Base-by-base conservation (phyloP, 805 yeast genomes). In the Nakazawaea peltata region DNA sequence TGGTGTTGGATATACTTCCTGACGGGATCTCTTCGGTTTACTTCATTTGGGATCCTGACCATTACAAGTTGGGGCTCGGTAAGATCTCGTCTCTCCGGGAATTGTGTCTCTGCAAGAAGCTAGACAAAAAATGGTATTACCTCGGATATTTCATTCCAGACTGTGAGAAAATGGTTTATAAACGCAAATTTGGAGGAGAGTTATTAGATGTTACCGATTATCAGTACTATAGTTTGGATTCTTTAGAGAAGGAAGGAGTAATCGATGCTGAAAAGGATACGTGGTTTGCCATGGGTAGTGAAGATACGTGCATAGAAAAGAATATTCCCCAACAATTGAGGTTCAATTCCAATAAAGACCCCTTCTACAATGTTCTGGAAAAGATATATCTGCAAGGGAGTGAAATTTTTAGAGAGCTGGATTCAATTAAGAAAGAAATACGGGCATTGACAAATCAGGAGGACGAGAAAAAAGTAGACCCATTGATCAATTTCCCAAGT, bases 1-100 rank as follows among this genome's bases (percentile, higher is more conserved):
- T 83, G 0, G 84, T 87, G 1, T 49, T 81, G 21, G 97, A 87
- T 54, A 59, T 87, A 15, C 54, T 88, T 23, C 94, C 95, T 0
- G 54, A 72, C 18, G 81, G 84, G 0, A 53, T 88, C 0, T 85
- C 95, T 0, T 77, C 94, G 0, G 88, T 88, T 1, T 87, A 88
- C 52, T 82, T 88, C 51, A 74, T 87, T 10, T 85, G 92, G 83
- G 88, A 86, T 50, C 92, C 94, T 0, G 88, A 77, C 36, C 80
- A 66, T 49, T 76, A 78, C 4, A 65, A 72, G 34, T 58, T 77
- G 44, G 79, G 84, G 0, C 53, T 87, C 21, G 97, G 97, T 0
- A 84, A 84, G 18, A 51, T 87, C 2, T 77, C 87, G 41, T 90
- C 84, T 0, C 48, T 86, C 19, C 57, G 82, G 26, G 97, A 87